Evolutionary conservation across 2,329 filamentous ascomycete genomes (phyloP).

Genomic region (Huntiella decipiens): DNA sequence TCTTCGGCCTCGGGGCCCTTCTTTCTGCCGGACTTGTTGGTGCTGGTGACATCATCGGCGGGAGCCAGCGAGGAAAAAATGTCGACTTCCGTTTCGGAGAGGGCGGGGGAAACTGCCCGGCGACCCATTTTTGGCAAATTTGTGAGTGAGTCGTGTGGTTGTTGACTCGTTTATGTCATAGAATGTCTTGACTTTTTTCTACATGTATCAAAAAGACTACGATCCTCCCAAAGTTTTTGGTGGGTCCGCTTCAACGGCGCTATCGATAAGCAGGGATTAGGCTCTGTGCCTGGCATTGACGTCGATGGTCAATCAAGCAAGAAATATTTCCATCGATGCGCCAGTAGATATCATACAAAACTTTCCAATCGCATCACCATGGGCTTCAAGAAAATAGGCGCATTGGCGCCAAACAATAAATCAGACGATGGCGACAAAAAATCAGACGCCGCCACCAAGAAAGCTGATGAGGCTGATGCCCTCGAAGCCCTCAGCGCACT

Average conservation of each 20-base stretch:
- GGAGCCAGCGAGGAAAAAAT: constrained; percentile 64
- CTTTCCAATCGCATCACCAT: background rate
- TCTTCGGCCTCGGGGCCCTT: constrained; percentile 13
- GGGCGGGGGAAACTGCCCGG: constrained; percentile 59
- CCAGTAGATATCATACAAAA: background rate
- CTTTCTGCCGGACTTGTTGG: constrained; percentile 20
- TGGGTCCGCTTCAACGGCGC: too few relatives aligned
- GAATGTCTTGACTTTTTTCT: too few relatives aligned
- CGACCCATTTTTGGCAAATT: constrained; percentile 37
- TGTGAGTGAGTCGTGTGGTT: background rate
- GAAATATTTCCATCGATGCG: too few relatives aligned
- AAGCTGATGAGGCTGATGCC: constrained; percentile 32
- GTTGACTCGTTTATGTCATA: too few relatives aligned
- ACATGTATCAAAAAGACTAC: too few relatives aligned
- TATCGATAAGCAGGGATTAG: too few relatives aligned
- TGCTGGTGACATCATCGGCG: constrained; percentile 32
- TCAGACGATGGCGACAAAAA: constrained; percentile 21
- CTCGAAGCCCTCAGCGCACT: constrained; percentile 58
- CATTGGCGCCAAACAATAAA: constrained; percentile 18
- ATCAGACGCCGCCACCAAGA: background rate
- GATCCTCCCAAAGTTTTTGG: too few relatives aligned
- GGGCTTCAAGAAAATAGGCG: constrained; percentile 12
- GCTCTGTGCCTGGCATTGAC: too few relatives aligned
- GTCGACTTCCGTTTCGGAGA: constrained; percentile 80
- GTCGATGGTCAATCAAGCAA: too few relatives aligned